Evolutionary conservation across 495 filamentous ascomycete genomes (phyloP), one percentile per base, ranked within the genome.

Genomic region (Hyaloscypha variabilis): DNA sequence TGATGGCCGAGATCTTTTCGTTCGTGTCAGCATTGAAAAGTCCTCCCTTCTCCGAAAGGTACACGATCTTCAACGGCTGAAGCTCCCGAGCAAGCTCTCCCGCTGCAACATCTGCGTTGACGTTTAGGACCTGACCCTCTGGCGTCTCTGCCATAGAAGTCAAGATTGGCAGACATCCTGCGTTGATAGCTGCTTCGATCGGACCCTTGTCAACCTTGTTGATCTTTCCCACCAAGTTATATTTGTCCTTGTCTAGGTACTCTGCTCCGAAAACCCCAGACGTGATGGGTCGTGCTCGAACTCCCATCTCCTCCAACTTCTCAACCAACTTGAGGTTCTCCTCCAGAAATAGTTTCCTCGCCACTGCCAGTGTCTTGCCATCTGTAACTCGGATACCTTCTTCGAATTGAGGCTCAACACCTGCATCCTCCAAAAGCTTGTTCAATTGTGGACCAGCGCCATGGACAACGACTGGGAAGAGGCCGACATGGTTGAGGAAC

Each of bases 381-480:
- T 99, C 95, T 11, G 95, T 99, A 58, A 98, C 89, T 28, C 95
- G 85, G 67, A 99, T 99, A 29, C 95, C 95, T 73, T 97, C 95
- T 77, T 98, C 92, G 72, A 97, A 99, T 73, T 97, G 87, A 28
- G 94, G 93, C 81, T 97, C 93, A 31, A 98, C 91, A 51, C 95
- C 96, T 8, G 94, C 92, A 63, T 90, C 89, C 77, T 96, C 89
- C 61, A 99, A 84, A 76, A 97, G 86, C 73, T 88, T 92, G 83
- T 99, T 99, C 67, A 99, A 85, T 82, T 99, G 95, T 49, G 95
- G 95, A 8, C 95, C 95, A 26, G 93, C 95, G 53, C 95, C 95
- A 74, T 99, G 95, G 39, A 99, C 94, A 62, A 99, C 93, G 74
- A 99, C 91, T 46, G 95, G 95, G 77, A 90, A 98, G 36, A 99